Percentiles rank a stretch among this genome's conserved stretches.
phyloP scores from a whole-genome alignment of 768 basidiomycete species.

The Asterophora lycoperdoides region DNA sequence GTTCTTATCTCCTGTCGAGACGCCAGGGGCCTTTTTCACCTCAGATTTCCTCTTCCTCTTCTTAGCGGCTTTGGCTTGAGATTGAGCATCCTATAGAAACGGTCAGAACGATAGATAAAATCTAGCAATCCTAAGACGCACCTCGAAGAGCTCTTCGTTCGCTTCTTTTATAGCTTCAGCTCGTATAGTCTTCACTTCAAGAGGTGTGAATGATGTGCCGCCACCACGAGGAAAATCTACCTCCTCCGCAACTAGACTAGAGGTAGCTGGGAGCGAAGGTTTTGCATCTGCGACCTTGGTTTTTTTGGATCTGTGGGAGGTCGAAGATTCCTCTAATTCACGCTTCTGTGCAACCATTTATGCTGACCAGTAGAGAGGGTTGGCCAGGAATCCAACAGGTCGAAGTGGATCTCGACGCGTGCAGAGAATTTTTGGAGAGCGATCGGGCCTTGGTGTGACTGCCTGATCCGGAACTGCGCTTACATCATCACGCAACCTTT shows the following conservation, averaged over 20 bases:
- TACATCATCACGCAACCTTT: slow-evolving; percentile 18
- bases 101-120: slow-evolving; percentile 7
- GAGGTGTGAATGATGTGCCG: slow-evolving; percentile 80
- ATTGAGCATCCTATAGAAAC: slow-evolving; percentile 35
- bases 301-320: slow-evolving; percentile 56
- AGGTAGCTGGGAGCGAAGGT: slow-evolving; percentile 20
- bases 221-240: slow-evolving; percentile 96
- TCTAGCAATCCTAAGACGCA: slow-evolving; percentile 25
- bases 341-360: slow-evolving; percentile 58
- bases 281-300: slow-evolving; percentile 39
- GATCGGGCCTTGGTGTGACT: slow-evolving; percentile 20
- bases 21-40: slow-evolving; percentile 24
- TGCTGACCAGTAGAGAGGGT: neutral
- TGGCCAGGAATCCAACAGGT: neutral
- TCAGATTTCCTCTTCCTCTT: slow-evolving; percentile 49
- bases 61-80: slow-evolving; percentile 37
- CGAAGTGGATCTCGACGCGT: slow-evolving; percentile 6
- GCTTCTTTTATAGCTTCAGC: slow-evolving; percentile 86
- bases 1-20: slow-evolving; percentile 38
- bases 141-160: slow-evolving; percentile 72
- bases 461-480: slow-evolving; percentile 12
- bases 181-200: slow-evolving; percentile 82
- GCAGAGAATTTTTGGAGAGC: slow-evolving; percentile 20
- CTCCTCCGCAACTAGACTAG: slow-evolving; percentile 53
- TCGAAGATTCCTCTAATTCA: slow-evolving; percentile 48